A percentile compares a stretch with the other conserved stretches of the same genome.
phyloP scores from a whole-genome alignment of 306 rosid species.

The Pterocarpus santalinus region DNA sequence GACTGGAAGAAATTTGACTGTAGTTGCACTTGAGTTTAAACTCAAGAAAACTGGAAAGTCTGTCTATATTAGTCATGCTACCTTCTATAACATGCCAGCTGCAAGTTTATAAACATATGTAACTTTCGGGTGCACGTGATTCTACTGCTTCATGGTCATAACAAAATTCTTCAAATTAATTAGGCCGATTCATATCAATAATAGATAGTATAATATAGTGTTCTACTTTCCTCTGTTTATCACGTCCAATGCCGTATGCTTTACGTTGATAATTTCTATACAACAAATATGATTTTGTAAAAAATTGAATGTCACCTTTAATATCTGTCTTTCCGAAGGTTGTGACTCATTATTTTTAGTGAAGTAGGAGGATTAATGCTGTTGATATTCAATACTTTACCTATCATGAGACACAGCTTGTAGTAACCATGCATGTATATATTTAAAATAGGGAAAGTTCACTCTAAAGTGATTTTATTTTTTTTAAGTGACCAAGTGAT shows the following conservation, averaged over 20 bases:
- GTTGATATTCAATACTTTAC: background rate
- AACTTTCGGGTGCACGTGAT: background rate
- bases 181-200: background rate
- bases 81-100: conserved; percentile 56
- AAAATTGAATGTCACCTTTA: background rate
- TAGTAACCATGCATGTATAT: background rate
- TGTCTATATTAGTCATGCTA: conserved; percentile 56
- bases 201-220: background rate
- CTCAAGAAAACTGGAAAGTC: conserved; percentile 61
- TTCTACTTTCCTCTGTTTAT: background rate
- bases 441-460: background rate
- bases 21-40: conserved; percentile 67
- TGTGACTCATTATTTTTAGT: background rate
- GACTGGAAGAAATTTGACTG: conserved; percentile 80
- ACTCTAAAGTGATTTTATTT: background rate
- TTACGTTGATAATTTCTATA: conserved; percentile 5
- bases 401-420: background rate
- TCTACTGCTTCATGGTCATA: conserved; percentile 7
- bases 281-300: conserved; percentile 4
- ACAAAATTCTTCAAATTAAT: background rate
- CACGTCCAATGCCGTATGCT: background rate
- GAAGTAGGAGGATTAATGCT: background rate
- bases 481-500: background rate
- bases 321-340: background rate
- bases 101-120: conserved; percentile 49